A percentile compares a stretch with the other conserved stretches of the same genome.
Evolutionary conservation across 1,284 basidiomycete genomes (phyloP).

Genomic region (Heterobasidion occidentale): DNA sequence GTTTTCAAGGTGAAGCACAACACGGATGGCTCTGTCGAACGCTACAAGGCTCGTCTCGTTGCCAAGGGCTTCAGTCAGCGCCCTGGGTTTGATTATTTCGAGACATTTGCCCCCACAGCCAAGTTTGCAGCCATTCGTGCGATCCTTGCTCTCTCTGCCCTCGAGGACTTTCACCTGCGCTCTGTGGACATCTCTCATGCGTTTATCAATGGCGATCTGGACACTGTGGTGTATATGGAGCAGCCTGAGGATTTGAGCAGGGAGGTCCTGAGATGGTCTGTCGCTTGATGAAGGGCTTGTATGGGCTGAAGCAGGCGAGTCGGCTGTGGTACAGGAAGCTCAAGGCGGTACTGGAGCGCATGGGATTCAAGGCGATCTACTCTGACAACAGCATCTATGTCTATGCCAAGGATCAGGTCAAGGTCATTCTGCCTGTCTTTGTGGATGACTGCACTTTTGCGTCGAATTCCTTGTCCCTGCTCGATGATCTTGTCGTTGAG

Average conservation of each 20-base stretch:
- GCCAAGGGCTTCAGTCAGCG: conserved; percentile 32
- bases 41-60: conserved; percentile 27
- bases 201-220: conserved; percentile 17
- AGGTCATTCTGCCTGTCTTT: conserved; percentile 19
- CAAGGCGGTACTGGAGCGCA: not conserved
- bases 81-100: conserved; percentile 28
- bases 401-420: conserved; percentile 8
- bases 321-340: conserved; percentile 17
- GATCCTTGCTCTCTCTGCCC: conserved; percentile 21
- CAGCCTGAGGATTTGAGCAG: no score
- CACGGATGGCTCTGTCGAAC: not conserved
- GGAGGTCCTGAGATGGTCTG: conserved; percentile 19
- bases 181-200: conserved; percentile 18
- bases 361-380: conserved; percentile 17
- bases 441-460: conserved; percentile 25
- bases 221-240: no score
- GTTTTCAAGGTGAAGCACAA: conserved; percentile 20
- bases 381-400: conserved; percentile 15
- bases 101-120: conserved; percentile 26
- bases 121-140: conserved; percentile 17
- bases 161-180: conserved; percentile 5
- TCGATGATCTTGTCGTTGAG: conserved; percentile 15
- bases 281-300: conserved; percentile 13
- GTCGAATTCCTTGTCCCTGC: conserved; percentile 8
- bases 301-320: conserved; percentile 23